Base-by-base conservation (phyloP, 1,284 basidiomycete genomes). In the Gastroboletus turbinatus region DNA sequence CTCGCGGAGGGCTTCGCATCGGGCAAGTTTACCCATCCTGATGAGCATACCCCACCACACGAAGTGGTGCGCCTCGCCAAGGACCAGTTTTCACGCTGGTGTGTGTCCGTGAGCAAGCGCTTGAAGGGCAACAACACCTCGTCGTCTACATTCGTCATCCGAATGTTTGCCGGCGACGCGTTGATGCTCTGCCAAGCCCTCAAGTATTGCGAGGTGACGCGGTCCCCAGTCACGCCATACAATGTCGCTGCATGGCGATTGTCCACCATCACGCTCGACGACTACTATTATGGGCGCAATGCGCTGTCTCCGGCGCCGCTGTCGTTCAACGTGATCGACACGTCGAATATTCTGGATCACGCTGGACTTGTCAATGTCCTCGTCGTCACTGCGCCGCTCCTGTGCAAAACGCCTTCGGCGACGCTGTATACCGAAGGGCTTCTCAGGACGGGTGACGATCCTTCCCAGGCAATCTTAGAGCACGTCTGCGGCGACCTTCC, bases 251-350 rank as follows among this genome's bases (percentile, higher is more conserved):
- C 66, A 1, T 81, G 78, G 76, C 71, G 62, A 16, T 60, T 67
- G 1, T 60, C 68, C 9, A 50, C 63, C 6, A 66, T 81, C 36
- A 54, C 63, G 2, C 66, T 82, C 10, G 67, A 75, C 48, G 58
- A 56, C 5, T 63, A 58, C 1, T 71, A 71, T 9, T 81, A 82
- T 52, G 60, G 59, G 6, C n/a, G 17, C 23, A 51, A 39, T 29
- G 52, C 39, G 30, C 52, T 17, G 1, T 60, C 54, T 2, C 47
- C 53, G 0, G 76, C 78, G 0, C 79, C 80, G 1, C 57, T 68
- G 5, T 56, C 52, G 0, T 84, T 83, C 67, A 72, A 82, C 50
- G 72, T 82, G 40, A 80, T 84, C 51, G 81, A 84, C 30, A 80
- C 82, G 0, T 82, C 81, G 5, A 82, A 82, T 52, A 60, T 83